phyloP scores from a whole-genome alignment of 1,284 basidiomycete genomes.

The Irpex sp. region DNA sequence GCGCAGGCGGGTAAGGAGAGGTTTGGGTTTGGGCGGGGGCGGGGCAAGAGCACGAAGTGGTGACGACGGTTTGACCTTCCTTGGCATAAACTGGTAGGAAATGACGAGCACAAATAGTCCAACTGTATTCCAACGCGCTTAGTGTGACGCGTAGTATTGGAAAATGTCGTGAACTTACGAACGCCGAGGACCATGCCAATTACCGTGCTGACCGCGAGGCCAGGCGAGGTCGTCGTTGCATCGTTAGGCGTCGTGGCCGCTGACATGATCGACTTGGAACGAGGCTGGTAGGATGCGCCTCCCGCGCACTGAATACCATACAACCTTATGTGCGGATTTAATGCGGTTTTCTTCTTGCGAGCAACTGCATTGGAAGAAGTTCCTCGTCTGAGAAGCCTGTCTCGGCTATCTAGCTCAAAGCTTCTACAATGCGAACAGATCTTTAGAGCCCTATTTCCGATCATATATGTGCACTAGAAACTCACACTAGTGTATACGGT shows the following conservation, averaged over 20 bases:
- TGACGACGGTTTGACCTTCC: slow-evolving; percentile 9
- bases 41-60: slow-evolving; percentile 8
- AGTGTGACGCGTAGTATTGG: neutral
- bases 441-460: neutral
- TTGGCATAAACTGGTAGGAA: slow-evolving; percentile 25
- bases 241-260: slow-evolving; percentile 12
- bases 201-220: slow-evolving; percentile 19
- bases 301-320: neutral
- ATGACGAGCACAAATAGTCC: slow-evolving; percentile 24
- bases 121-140: slow-evolving; percentile 11
- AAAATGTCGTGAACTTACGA: slow-evolving; percentile 16
- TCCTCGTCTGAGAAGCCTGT: neutral
- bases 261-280: neutral
- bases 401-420: neutral
- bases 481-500: neutral
- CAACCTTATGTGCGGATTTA: neutral
- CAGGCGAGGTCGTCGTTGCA: neutral
- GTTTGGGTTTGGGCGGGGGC: slow-evolving; percentile 8
- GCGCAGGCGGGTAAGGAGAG: slow-evolving; percentile 15
- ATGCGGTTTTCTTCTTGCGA: neutral
- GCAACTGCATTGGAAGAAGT: neutral
- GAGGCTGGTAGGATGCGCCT: neutral
- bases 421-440: neutral
- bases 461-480: neutral
- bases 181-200: slow-evolving; percentile 26